Evolutionary conservation across 495 filamentous ascomycete genomes (phyloP), one percentile per base, ranked within the genome.

Genomic region (Bathelium albidoporum): DNA sequence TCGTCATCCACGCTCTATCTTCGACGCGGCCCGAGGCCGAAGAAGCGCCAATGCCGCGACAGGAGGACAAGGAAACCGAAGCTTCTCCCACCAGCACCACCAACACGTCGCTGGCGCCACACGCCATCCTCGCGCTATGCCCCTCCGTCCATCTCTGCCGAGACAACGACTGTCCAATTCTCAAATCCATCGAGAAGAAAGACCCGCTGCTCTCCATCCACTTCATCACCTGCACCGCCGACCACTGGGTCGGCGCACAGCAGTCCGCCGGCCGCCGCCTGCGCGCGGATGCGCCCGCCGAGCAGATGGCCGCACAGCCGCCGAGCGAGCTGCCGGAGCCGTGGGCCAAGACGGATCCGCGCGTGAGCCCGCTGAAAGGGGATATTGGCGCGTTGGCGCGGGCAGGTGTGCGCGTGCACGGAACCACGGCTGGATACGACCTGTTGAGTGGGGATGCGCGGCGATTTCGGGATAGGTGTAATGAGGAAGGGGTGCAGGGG

Each of bases 71-170:
- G 31, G 58, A 59, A 55, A 31, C 24, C 4, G 53, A 14, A 62
- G 22, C 34, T 14, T 5, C 34, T 39, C 34, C 14, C 34, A 39
- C 5, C 34, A 5, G 5, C 14, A 14, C 34, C 34, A 65, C 36
- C 20, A 58, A 24, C 49, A 28, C 53, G 4, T 45, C 32, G 7
- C 58, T 28, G n/a, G 32, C 44, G 31, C 58, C 18, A 59, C 52
- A 67, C 1, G 63, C 66, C 12, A 45, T 80, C 9, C 66, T 79
- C 43, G 70, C 66, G 4, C 74, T 79, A 24, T 75, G 65, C 11
- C 74, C 78, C 1, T 72, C 73, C n/a, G 71, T 69, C 9, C 72
- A 79, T 65, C 60, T 78, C 1, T 65, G 71, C n/a, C 69, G 73
- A 34, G 62, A 58, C 12, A 79, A 77, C 59, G 24, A 55, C 5